Base-by-base conservation (phyloP, 2,329 filamentous ascomycete genomes). In the Metarhizium humberi region DNA sequence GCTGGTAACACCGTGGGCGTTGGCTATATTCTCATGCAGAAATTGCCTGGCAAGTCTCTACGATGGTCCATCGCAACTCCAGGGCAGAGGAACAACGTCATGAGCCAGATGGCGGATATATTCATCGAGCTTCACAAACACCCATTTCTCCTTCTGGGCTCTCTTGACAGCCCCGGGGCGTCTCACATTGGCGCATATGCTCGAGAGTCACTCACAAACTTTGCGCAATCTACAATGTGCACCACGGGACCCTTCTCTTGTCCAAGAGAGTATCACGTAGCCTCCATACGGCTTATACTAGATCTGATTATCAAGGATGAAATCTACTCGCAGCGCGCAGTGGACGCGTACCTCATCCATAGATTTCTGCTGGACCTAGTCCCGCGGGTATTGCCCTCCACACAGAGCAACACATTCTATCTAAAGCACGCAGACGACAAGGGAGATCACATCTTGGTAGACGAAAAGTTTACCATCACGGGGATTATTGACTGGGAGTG, bases 401-500 rank as follows among this genome's bases (percentile, higher is more conserved):
- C 29, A 16, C 59, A 66, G 25, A 62, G 67, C 34, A 57, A 63
- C 4, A 63, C 60, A 29, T 78, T 71, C 62, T 78, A 72, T 55
- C 62, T 79, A 8, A 78, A 75, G 58, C 62, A 67, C 46, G 59
- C 59, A 51, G 65, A 66, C 20, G 42, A 78, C 57, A 79, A 78
- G 59, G 75, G 73, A 3, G 74, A 78, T 53, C 74, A 78, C 50
- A 69, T 79, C 14, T 64, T 79, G 1, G 70, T 73, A 2, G 71
- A 79, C 56, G 66, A 75, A 4, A 50, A 75, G 7, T 74, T 67
- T 56, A 73, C 75, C 55, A 71, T 79, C 38, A 77, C 71, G 6
- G 74, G 73, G 1, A 73, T 79, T 36, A 73, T 78, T 53, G 75
- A 79, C 58, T 78, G 69, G 70, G 65, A 69, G 49, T 69, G 63